A percentile compares a stretch with the other conserved stretches of the same genome.
These are phyloP conservation scores for Mucor lusitanicus DNA, from an alignment of 371 early-diverging fungal species.

Conservation along the genomic window DNA sequence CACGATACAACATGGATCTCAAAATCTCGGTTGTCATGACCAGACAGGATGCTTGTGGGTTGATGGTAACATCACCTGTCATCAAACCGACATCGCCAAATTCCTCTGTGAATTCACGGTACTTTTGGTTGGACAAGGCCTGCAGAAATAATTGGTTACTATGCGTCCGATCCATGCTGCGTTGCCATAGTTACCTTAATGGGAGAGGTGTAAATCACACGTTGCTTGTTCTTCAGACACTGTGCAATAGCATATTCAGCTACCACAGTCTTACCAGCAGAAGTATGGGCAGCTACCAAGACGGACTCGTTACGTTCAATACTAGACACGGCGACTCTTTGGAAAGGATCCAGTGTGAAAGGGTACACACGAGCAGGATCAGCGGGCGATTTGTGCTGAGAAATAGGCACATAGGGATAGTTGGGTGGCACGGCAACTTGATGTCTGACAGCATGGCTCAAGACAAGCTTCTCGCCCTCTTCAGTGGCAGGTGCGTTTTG, in stretches of 20 bases:
- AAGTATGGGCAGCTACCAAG: constrained; percentile 98
- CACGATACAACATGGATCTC: constrained; percentile 98
- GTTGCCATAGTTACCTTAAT: constrained; percentile 81
- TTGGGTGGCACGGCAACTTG: constrained; percentile 93
- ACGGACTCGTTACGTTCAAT: constrained; percentile 98
- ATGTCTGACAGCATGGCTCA: constrained; percentile 80
- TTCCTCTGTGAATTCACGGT: constrained; percentile 95
- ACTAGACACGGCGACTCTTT: constrained; percentile 87
- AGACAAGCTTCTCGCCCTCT: constrained; percentile 57
- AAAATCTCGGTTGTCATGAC: constrained; percentile 99
- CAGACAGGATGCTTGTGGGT: constrained; percentile 95
- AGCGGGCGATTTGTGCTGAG: constrained; percentile 79
- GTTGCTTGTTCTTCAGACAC: constrained; percentile 89
- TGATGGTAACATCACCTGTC: constrained; percentile 99
- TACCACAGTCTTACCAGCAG: constrained; percentile 99
- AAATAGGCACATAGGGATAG: constrained; percentile 86
- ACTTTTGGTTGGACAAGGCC: constrained; percentile 99
- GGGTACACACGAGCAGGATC: constrained; percentile 91
- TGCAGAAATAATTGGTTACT: constrained; percentile 15
- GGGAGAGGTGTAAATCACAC: constrained; percentile 99
- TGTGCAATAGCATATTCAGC: constrained; percentile 99
- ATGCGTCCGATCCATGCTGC: background rate
- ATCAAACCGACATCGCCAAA: constrained; percentile 99
- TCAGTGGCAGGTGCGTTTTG: constrained; percentile 55
- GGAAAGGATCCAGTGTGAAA: constrained; percentile 98